These are phyloP conservation scores for Nosema granulosis DNA, from an alignment of 371 early-diverging fungal species.

Conservation along the genomic window DNA sequence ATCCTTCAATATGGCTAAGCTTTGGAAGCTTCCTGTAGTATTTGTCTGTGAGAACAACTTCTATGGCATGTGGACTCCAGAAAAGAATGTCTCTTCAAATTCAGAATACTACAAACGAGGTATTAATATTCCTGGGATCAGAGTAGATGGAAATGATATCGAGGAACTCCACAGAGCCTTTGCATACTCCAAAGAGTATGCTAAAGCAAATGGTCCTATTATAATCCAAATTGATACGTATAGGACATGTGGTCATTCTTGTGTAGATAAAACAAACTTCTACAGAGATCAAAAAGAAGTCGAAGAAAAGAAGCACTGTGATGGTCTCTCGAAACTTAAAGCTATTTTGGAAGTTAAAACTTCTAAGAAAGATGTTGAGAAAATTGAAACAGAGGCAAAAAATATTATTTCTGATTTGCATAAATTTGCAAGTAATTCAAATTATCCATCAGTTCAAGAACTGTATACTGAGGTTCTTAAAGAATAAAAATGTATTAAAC, in stretches of 20 bases:
- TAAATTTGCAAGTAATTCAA: not conserved
- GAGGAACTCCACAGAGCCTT: slow-evolving; percentile 50
- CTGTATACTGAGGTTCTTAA: not conserved
- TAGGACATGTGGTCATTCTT: slow-evolving; percentile 95
- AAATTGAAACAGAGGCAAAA: not conserved
- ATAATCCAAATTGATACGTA: slow-evolving; percentile 91
- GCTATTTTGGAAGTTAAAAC: slow-evolving; percentile 6
- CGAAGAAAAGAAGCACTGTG: slow-evolving; percentile 23
- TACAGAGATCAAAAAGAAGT: slow-evolving; percentile 51
- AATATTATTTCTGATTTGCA: not conserved
- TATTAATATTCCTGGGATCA: slow-evolving; percentile 88
- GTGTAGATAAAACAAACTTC: slow-evolving; percentile 51
- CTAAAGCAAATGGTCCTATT: slow-evolving; percentile 73
- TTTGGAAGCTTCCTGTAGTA: slow-evolving; percentile 88
- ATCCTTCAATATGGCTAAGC: slow-evolving; percentile 95
- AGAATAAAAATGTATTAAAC: too few species aligned
- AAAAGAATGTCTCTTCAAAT: slow-evolving; percentile 79
- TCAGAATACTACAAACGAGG: slow-evolving; percentile 88
- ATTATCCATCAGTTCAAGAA: not conserved
- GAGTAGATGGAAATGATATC: slow-evolving; percentile 73
- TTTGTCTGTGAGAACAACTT: slow-evolving; percentile 97
- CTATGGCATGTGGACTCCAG: slow-evolving; percentile 96
- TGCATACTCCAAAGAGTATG: slow-evolving; percentile 52
- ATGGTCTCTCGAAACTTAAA: slow-evolving; percentile 46
- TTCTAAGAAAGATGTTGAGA: not conserved